phyloP scores from a whole-genome alignment of 1,284 basidiomycete genomes.

The Phellinidium pouzarii region DNA sequence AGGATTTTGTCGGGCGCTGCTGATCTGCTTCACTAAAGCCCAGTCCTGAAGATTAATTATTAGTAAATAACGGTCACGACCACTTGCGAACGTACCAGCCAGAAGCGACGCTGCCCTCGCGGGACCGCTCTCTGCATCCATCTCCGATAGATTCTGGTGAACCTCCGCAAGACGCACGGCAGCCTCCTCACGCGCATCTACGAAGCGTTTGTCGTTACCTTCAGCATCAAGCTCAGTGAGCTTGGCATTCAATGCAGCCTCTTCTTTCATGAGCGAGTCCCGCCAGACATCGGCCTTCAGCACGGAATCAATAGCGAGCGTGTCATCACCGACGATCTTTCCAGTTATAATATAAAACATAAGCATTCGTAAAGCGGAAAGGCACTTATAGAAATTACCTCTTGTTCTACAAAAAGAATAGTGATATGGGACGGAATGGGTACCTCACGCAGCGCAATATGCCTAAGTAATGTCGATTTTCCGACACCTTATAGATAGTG shows the following conservation, averaged over 20 bases:
- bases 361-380: neutral
- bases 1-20: conserved; percentile 72
- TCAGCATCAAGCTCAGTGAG: conserved; percentile 69
- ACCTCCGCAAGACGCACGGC: conserved; percentile 85
- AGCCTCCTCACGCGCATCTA: conserved; percentile 83
- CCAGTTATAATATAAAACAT: neutral
- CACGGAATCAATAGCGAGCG: conserved; percentile 86
- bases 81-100: conserved; percentile 49
- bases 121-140: conserved; percentile 97
- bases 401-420: conserved; percentile 97
- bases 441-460: conserved; percentile 94
- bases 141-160: conserved; percentile 86
- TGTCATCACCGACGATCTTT: conserved; percentile 89
- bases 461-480: conserved; percentile 95
- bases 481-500: conserved; percentile 66
- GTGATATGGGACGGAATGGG: conserved; percentile 92
- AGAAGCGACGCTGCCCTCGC: conserved; percentile 86
- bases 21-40: conserved; percentile 92
- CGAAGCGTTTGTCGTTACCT: conserved; percentile 69
- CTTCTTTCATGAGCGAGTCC: conserved; percentile 82
- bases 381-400: conserved; percentile 43
- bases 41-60: conserved; percentile 44
- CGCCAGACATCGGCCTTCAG: conserved; percentile 97
- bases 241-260: conserved; percentile 65
- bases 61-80: neutral